Evolutionary conservation across 2,329 filamentous ascomycete genomes (phyloP), one percentile per base, ranked within the genome.

Genomic region (Xylaria sp.): DNA sequence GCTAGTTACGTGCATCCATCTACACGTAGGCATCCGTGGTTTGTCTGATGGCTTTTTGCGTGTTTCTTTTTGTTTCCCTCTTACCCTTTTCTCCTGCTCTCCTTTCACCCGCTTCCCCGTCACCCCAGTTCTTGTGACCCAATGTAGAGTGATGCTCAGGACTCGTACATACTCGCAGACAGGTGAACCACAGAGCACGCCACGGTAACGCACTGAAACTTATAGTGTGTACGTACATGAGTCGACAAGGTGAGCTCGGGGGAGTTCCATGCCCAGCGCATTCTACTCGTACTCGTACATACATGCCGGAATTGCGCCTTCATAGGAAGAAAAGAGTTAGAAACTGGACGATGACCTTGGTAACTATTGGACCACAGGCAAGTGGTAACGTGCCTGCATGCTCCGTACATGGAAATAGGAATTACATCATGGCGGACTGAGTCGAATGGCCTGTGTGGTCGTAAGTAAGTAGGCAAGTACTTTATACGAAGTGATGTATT

Each of bases 21-120:
- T 59, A 64, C 60, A 64, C 62, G 62, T 64, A 60, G 52, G 57
- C 60, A 53, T 59, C 55, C 19, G 55, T 64, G 60, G 62, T 65
- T 65, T 59, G 60, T 63, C 61, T 54, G 48, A 58, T 58, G 51
- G 10, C 47, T 55, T 16, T 58, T 57, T 37, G 50, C 57, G 6
- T 59, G 18, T 55, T 52, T 46, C 52, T 50, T 59, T 59, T 53
- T 30, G 23, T 30, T 30, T 54, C 30, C 51, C 51, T 48, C 19
- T 42, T 30, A 23, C 34, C 42, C 34, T 47, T 35, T 42, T 23
- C 34, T 30, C 37, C 34, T 35, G 35, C 39, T 23, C 35, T 52
- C n/a, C 23, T 10, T 34, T 44, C 42, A 48, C 11, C 48, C 46
- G 23, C 37, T 52, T 47, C 55, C 63, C 47, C 52, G 51, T 60